Conservation (phyloP, 2,329 filamentous ascomycete genomes). For the Penicillium corylophilum region DNA sequence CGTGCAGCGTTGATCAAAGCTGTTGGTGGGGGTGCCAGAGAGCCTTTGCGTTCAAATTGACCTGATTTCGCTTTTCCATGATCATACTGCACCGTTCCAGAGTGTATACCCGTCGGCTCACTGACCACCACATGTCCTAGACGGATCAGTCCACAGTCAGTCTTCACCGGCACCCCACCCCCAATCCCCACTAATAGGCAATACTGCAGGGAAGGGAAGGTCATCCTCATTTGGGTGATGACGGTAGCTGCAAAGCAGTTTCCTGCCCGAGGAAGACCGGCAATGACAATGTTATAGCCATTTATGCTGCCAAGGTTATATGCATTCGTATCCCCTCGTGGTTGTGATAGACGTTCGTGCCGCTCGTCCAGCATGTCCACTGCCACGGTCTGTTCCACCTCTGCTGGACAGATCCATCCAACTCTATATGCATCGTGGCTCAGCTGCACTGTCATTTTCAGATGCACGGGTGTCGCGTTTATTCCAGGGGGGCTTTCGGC, state of each 20-base stretch:
- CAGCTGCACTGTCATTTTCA: not conserved
- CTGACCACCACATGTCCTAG: constrained; percentile 25
- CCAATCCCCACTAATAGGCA: constrained; percentile 21
- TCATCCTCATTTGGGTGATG: constrained; percentile 18
- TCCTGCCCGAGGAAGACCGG: constrained; percentile 10
- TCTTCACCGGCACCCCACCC: constrained; percentile 15
- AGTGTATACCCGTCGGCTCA: not conserved
- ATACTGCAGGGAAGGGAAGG: constrained; percentile 19
- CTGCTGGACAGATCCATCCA: constrained; percentile 1
- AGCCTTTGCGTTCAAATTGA: constrained; percentile 9
- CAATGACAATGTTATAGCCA: constrained; percentile 21
- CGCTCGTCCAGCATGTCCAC: not conserved
- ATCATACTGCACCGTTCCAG: constrained; percentile 10
- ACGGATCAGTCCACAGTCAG: constrained; percentile 8
- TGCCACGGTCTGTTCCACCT: not conserved
- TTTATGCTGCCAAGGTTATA: constrained; percentile 27
- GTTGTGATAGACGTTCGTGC: not conserved
- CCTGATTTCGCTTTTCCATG: not conserved
- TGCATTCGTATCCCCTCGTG: constrained; percentile 19
- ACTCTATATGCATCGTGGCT: not conserved
- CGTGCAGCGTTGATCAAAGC: constrained; percentile 15
- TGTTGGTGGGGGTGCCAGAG: constrained; percentile 11
- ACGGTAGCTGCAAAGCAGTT: constrained; percentile 18
- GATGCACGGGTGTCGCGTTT: not conserved
- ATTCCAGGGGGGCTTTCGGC: not conserved